Evolutionary conservation across 2,329 filamentous ascomycete genomes (phyloP).

Genomic region (Arthroderma sp.): DNA sequence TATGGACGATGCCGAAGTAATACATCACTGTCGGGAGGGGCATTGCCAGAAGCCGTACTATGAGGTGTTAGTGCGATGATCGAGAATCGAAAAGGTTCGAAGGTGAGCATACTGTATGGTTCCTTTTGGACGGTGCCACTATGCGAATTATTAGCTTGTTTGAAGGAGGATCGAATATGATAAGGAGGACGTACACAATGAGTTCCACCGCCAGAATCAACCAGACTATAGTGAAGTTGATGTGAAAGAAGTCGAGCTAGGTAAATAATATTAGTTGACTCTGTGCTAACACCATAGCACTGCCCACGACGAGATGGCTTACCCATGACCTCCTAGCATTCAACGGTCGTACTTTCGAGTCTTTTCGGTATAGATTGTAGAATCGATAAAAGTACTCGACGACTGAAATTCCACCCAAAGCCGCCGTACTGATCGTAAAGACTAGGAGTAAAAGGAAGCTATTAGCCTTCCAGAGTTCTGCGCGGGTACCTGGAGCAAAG

Average conservation of each 20-base stretch:
- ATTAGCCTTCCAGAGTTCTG: neutral
- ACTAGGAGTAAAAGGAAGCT: constrained; percentile 15
- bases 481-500: neutral
- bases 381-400: constrained; percentile 32
- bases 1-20: constrained; percentile 31
- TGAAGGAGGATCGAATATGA: neutral
- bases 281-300: neutral
- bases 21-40: constrained; percentile 34
- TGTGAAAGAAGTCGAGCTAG: constrained; percentile 34
- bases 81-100: neutral
- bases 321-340: constrained; percentile 33
- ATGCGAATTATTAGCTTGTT: neutral
- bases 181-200: constrained; percentile 23
- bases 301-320: constrained; percentile 5
- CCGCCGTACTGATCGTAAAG: constrained; percentile 30
- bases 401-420: constrained; percentile 29
- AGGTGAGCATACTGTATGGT: constrained; percentile 23
- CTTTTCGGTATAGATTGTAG: constrained; percentile 25
- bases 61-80: constrained; percentile 3
- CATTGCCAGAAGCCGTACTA: constrained; percentile 33
- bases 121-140: constrained; percentile 29
- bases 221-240: constrained; percentile 34
- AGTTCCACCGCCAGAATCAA: constrained; percentile 30
- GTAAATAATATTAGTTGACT: neutral
- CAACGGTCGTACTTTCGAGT: constrained; percentile 25